Conservation (phyloP, 2,329 filamentous ascomycete genomes). For the Fonsecaea nubica region DNA sequence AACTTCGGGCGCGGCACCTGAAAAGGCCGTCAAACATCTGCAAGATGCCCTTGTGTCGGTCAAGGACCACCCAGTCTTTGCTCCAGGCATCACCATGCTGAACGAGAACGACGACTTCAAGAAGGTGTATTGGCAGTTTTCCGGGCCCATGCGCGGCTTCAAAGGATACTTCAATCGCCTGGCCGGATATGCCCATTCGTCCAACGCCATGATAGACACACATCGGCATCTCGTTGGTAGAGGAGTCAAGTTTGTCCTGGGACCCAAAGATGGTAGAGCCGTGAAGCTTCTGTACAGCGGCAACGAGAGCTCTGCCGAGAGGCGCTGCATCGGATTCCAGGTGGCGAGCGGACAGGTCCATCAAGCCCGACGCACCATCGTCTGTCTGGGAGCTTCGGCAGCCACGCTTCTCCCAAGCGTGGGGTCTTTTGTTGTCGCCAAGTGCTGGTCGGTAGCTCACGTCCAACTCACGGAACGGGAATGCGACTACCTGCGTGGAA, state of each 20-base stretch:
- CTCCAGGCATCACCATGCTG: constrained; percentile 46
- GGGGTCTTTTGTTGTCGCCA: constrained; percentile 60
- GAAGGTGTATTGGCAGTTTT: constrained; percentile 53
- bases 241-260: constrained; percentile 58
- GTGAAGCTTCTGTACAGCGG: constrained; percentile 46
- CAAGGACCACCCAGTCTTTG: constrained; percentile 45
- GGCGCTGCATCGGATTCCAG: constrained; percentile 45
- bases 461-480: constrained; percentile 64
- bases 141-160: constrained; percentile 60
- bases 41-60: constrained; percentile 48
- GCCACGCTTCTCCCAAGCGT: constrained; percentile 58
- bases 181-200: constrained; percentile 63
- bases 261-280: constrained; percentile 48
- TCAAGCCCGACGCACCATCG: constrained; percentile 51
- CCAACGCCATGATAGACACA: constrained; percentile 56
- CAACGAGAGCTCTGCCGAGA: constrained; percentile 53
- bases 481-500: constrained; percentile 59
- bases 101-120: constrained; percentile 55
- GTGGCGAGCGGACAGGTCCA: constrained; percentile 47
- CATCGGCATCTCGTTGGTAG: constrained; percentile 59
- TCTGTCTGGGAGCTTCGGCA: constrained; percentile 60
- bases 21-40: constrained; percentile 37
- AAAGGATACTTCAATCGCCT: constrained; percentile 65
- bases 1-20: constrained; percentile 47
- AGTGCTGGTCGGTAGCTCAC: constrained; percentile 66